Percentiles rank a stretch among this genome's conserved stretches.
phyloP scores from a whole-genome alignment of 768 basidiomycete species.

The Clitopilus hobsonii region DNA sequence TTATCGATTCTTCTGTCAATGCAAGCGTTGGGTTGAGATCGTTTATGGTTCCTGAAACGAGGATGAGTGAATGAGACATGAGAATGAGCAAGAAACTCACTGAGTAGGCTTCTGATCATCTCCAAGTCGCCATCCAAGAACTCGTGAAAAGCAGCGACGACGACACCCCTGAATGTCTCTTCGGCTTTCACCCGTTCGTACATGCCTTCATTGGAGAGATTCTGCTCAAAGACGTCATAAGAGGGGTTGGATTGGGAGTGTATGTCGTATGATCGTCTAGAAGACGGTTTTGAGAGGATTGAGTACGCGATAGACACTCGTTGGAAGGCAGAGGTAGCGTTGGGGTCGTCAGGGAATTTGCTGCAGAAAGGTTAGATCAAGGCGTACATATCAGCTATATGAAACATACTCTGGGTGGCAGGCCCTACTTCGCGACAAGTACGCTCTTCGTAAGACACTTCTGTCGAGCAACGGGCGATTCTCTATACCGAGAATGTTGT shows the following conservation, averaged over 20 bases:
- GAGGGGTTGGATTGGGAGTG: slow-evolving; percentile 35
- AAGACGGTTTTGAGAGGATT: slow-evolving; percentile 69
- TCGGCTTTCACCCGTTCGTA: slow-evolving; percentile 45
- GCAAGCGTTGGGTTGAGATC: slow-evolving; percentile 76
- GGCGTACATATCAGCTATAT: background rate
- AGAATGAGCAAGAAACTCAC: slow-evolving; percentile 36
- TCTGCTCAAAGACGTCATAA: slow-evolving; percentile 53
- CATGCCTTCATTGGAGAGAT: slow-evolving; percentile 28
- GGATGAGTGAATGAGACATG: background rate
- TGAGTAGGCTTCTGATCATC: slow-evolving; percentile 70
- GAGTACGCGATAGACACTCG: slow-evolving; percentile 82
- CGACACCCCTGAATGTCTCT: slow-evolving; percentile 73
- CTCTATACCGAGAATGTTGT: slow-evolving; percentile 65
- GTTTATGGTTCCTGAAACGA: slow-evolving; percentile 59
- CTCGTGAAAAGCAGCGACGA: slow-evolving; percentile 73
- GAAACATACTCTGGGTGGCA: slow-evolving; percentile 83
- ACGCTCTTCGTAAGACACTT: slow-evolving; percentile 65
- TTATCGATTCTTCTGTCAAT: slow-evolving; percentile 74
- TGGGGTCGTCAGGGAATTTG: slow-evolving; percentile 74
- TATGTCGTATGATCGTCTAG: slow-evolving; percentile 65
- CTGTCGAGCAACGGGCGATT: slow-evolving; percentile 50
- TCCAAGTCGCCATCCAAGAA: slow-evolving; percentile 87
- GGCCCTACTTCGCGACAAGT: slow-evolving; percentile 66
- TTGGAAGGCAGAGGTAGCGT: slow-evolving; percentile 83
- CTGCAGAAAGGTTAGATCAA: slow-evolving; percentile 29